Percentiles rank a stretch among this genome's conserved stretches.
Conservation (phyloP, 2,329 filamentous ascomycete species). For the Clonostachys solani region DNA sequence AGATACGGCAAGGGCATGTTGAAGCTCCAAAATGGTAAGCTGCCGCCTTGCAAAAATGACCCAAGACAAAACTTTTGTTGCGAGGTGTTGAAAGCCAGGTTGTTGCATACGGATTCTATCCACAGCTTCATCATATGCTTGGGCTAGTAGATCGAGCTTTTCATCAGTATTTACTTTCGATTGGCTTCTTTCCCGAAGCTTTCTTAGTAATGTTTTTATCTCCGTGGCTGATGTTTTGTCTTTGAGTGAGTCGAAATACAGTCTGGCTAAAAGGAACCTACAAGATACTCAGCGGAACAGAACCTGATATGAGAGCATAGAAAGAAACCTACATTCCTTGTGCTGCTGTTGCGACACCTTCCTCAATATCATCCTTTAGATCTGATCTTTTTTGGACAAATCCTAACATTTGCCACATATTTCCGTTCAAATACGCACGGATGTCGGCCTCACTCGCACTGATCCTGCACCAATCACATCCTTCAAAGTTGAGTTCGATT, state of each 20-base stretch:
- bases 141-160: conserved; percentile 12
- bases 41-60: conserved; percentile 26
- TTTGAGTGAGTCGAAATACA: conserved; percentile 3
- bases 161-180: too few species aligned
- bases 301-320: background rate
- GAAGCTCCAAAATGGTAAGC: conserved; percentile 26
- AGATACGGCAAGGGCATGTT: conserved; percentile 33
- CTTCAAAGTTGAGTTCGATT: too few species aligned
- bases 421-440: too few species aligned
- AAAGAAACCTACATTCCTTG: background rate
- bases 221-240: conserved; percentile 14
- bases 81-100: conserved; percentile 19
- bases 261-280: conserved; percentile 1
- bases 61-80: conserved; percentile 29
- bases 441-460: too few species aligned
- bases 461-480: too few species aligned
- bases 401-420: too few species aligned
- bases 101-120: conserved; percentile 30
- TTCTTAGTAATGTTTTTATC: conserved; percentile 21
- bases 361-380: background rate
- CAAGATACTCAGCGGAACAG: background rate
- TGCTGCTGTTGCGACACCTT: background rate
- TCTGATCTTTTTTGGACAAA: too few species aligned
- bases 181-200: conserved; percentile 11
- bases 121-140: conserved; percentile 33